phyloP scores from a whole-genome alignment of 2,329 filamentous ascomycete genomes.

The Clonostachys chloroleuca region DNA sequence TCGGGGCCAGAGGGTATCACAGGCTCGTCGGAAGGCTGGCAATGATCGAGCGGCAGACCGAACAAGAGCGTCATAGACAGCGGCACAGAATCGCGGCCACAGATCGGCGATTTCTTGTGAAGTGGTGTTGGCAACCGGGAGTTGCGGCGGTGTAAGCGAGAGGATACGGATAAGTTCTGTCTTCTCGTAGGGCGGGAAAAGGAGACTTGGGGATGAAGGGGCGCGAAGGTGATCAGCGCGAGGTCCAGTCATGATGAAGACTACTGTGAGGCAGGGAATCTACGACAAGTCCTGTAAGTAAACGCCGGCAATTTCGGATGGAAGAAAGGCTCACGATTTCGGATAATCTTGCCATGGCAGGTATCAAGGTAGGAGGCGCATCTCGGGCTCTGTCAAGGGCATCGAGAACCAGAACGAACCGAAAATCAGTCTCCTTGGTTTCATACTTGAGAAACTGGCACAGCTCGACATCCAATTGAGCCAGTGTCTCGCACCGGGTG shows the following conservation, averaged over 20 bases:
- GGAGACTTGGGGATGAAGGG: conserved; percentile 68
- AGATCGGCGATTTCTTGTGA: conserved; percentile 58
- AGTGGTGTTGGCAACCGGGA: conserved; percentile 42
- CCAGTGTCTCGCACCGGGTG: conserved; percentile 72
- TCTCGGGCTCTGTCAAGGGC: conserved; percentile 83
- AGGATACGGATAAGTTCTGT: conserved; percentile 76
- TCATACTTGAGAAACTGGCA: conserved; percentile 53
- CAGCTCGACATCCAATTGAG: conserved; percentile 70
- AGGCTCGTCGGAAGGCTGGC: conserved; percentile 65
- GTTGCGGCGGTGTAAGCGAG: conserved; percentile 39
- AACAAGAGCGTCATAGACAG: conserved; percentile 82
- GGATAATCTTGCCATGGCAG: conserved; percentile 75
- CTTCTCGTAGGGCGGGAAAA: conserved; percentile 82
- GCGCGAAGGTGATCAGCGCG: conserved; percentile 65
- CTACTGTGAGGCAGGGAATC: conserved; percentile 73
- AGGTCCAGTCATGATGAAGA: conserved; percentile 74
- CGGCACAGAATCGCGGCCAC: conserved; percentile 76
- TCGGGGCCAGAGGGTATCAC: conserved; percentile 73
- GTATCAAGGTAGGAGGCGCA: conserved; percentile 70
- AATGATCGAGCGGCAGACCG: conserved; percentile 79
- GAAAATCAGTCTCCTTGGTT: conserved; percentile 30
- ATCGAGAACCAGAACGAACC: conserved; percentile 83
- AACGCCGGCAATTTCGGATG: conserved; percentile 5
- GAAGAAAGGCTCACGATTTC: conserved; percentile 60
- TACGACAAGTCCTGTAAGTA: conserved; percentile 24